phyloP scores from a whole-genome alignment of 139 green algal genomes.

The Picochlorum sp. region DNA sequence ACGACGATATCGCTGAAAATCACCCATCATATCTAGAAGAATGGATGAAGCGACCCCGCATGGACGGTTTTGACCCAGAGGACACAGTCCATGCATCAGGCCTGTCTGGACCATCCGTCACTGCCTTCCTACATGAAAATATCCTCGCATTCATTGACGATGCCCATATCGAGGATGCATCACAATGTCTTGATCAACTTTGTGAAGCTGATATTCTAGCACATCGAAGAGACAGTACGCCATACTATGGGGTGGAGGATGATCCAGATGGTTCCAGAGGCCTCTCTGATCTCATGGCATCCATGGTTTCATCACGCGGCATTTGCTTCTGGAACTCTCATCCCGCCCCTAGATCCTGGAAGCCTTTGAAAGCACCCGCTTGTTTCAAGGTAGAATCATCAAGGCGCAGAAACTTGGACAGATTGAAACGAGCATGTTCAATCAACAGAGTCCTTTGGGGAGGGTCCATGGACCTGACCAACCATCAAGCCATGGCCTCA shows the following conservation, averaged over 20 bases:
- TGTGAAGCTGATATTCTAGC: slow-evolving; percentile 28
- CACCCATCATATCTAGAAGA: neutral
- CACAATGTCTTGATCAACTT: slow-evolving; percentile 34
- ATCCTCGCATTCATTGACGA: slow-evolving; percentile 43
- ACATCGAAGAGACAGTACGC: neutral
- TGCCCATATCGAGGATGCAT: slow-evolving; percentile 31
- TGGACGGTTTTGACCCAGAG: slow-evolving; percentile 39
- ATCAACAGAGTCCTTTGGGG: neutral
- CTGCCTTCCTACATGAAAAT: slow-evolving; percentile 60
- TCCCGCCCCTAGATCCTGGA: slow-evolving; percentile 38
- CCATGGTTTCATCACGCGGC: slow-evolving; percentile 37
- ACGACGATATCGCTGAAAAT: neutral
- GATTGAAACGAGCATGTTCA: slow-evolving; percentile 12
- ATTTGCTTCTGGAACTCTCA: slow-evolving; percentile 44
- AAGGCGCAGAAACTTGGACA: slow-evolving; percentile 10
- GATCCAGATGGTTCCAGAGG: neutral
- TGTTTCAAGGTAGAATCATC: slow-evolving; percentile 10
- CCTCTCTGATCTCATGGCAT: slow-evolving; percentile 23
- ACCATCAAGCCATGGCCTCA: neutral
- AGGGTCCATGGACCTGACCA: slow-evolving; percentile 1
- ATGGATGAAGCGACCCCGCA: slow-evolving; percentile 16
- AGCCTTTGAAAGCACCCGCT: slow-evolving; percentile 24
- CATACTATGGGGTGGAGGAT: slow-evolving; percentile 7
- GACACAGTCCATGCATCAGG: slow-evolving; percentile 34
- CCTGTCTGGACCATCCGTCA: slow-evolving; percentile 36